Conservation (phyloP, 2,329 filamentous ascomycete genomes). For the Colletotrichum tropicicola region DNA sequence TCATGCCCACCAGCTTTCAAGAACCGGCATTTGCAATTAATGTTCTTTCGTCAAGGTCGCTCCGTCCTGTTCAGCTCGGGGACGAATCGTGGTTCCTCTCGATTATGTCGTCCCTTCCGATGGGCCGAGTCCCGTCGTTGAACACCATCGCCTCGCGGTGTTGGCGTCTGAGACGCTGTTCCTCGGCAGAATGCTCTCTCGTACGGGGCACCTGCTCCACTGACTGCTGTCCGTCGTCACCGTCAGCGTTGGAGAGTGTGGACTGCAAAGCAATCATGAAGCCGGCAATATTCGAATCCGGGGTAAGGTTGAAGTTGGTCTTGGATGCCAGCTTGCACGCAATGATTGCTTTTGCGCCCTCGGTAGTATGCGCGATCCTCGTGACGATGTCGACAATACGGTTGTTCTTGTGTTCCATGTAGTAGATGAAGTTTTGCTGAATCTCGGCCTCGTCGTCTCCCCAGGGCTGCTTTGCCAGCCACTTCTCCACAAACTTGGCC, state of each 20-base stretch:
- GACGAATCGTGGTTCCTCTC: conserved; percentile 63
- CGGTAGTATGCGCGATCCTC: conserved; percentile 56
- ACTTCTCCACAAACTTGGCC: conserved; percentile 74
- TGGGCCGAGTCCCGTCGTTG: conserved; percentile 81
- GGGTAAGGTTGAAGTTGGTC: conserved; percentile 26
- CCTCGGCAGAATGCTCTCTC: conserved; percentile 67
- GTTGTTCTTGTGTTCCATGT: conserved; percentile 60
- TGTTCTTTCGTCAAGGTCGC: not conserved
- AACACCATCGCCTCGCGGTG: conserved; percentile 91
- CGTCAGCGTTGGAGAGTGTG: conserved; percentile 41
- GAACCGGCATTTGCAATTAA: not conserved
- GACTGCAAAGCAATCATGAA: conserved; percentile 47
- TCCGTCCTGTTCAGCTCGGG: conserved; percentile 36
- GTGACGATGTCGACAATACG: conserved; percentile 61
- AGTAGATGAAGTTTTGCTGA: conserved; percentile 61
- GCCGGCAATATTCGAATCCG: conserved; percentile 25
- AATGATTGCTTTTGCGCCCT: conserved; percentile 61
- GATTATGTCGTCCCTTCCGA: conserved; percentile 82
- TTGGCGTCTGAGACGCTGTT: conserved; percentile 77
- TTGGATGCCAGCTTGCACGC: conserved; percentile 57
- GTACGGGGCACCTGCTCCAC: conserved; percentile 45
- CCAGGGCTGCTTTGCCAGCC: conserved; percentile 79
- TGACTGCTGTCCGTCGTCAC: conserved; percentile 33
- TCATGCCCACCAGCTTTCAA: not conserved
- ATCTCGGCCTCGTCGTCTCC: conserved; percentile 63